A percentile compares a stretch with the other conserved stretches of the same genome.
Evolutionary conservation across 1,139 yeast genomes (phyloP).

Genomic region (Maudiozyma humilis): DNA sequence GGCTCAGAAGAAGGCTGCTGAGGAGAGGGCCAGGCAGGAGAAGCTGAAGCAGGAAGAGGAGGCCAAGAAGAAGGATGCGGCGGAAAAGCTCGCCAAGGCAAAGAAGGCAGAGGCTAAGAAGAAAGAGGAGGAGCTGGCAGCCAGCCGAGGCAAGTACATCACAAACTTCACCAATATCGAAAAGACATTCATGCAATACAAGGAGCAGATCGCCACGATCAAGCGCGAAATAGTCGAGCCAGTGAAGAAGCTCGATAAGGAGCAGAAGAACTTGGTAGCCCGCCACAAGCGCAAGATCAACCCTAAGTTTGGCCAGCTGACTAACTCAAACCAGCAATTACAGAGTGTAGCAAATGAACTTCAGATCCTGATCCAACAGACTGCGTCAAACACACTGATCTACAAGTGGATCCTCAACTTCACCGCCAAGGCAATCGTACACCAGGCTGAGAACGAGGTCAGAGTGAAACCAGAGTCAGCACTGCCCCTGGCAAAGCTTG

Average conservation of each 20-base stretch:
- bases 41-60: constrained; percentile 10
- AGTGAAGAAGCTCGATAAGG: constrained; percentile 39
- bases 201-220: constrained; percentile 49
- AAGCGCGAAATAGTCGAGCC: constrained; percentile 49
- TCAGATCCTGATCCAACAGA: constrained; percentile 39
- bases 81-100: constrained; percentile 10
- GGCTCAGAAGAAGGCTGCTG: constrained; percentile 4
- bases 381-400: constrained; percentile 42
- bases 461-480: constrained; percentile 74
- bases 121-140: constrained; percentile 14
- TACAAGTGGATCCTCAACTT: constrained; percentile 71
- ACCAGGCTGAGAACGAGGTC: constrained; percentile 91
- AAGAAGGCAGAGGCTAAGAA: constrained; percentile 14
- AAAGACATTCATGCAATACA: constrained; percentile 43
- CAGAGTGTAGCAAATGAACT: constrained; percentile 46
- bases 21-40: constrained; percentile 5
- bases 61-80: constrained; percentile 6
- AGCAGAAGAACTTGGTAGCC: constrained; percentile 35
- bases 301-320: constrained; percentile 86
- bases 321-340: constrained; percentile 60
- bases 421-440: constrained; percentile 73
- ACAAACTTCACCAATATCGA: constrained; percentile 40
- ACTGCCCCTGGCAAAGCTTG: constrained; percentile 64
- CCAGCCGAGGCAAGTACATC: constrained; percentile 13
- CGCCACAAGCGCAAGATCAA: constrained; percentile 63